Evolutionary conservation across 371 early-diverging fungal genomes (phyloP).

Genomic region (Cokeromyces recurvatus): DNA sequence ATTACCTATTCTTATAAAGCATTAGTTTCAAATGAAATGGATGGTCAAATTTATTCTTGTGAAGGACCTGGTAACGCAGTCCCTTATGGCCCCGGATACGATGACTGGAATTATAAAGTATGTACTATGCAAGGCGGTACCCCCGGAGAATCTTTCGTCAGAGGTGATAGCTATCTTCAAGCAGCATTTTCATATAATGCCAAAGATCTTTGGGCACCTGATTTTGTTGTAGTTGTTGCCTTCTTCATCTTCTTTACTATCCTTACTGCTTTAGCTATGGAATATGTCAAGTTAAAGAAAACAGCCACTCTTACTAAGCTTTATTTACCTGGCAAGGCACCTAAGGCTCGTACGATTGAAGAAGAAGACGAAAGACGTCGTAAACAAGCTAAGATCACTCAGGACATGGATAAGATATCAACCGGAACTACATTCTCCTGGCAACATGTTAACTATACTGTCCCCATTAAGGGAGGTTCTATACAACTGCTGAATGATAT

Average conservation of each 20-base stretch:
- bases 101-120: conserved; percentile 49
- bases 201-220: conserved; percentile 26
- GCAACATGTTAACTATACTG: conserved; percentile 49
- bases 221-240: conserved; percentile 32
- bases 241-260: conserved; percentile 49
- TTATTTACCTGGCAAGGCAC: conserved; percentile 36
- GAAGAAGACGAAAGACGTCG: conserved; percentile 26
- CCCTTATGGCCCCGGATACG: conserved; percentile 53
- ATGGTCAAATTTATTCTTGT: conserved; percentile 52
- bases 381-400: conserved; percentile 16
- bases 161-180: conserved; percentile 57
- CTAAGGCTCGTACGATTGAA: conserved; percentile 19
- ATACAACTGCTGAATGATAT: conserved; percentile 46
- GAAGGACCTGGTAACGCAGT: conserved; percentile 32
- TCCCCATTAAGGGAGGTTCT: conserved; percentile 47
- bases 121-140: conserved; percentile 55
- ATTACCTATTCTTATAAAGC: conserved; percentile 66
- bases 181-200: conserved; percentile 44
- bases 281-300: conserved; percentile 39
- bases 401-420: conserved; percentile 29
- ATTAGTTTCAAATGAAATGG: conserved; percentile 69
- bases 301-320: conserved; percentile 45
- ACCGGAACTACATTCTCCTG: conserved; percentile 48
- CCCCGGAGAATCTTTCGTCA: conserved; percentile 47
- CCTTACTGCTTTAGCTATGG: conserved; percentile 40